Evolutionary conservation across 768 basidiomycete genomes (phyloP).

Genomic region (Tephrocybe sp.): DNA sequence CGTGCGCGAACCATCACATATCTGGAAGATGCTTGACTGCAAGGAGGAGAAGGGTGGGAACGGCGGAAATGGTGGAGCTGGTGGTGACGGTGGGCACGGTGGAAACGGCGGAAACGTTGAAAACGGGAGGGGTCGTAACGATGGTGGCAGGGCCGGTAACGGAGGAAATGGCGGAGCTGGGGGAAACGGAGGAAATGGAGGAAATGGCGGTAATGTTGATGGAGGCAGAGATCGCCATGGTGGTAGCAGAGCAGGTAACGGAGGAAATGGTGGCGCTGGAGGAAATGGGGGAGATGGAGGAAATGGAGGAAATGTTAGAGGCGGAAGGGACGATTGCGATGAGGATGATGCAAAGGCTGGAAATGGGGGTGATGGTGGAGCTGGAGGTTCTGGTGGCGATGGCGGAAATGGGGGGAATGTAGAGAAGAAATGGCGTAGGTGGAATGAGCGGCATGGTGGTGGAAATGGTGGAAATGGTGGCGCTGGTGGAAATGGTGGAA

Average conservation of each 20-base stretch:
- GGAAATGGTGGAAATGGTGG: not conserved
- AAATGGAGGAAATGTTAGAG: conserved; percentile 4
- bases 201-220: conserved; percentile 8
- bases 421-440: not conserved
- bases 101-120: conserved; percentile 10
- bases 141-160: conserved; percentile 12
- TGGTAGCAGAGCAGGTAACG: conserved; percentile 1
- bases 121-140: conserved; percentile 1
- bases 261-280: conserved; percentile 4
- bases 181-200: conserved; percentile 8
- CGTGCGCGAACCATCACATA: conserved; percentile 9
- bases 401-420: not conserved
- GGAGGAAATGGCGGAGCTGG: conserved; percentile 6
- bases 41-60: conserved; percentile 9
- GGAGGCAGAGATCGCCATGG: conserved; percentile 4
- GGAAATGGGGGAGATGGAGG: conserved; percentile 6
- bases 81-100: conserved; percentile 10
- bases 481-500: not conserved
- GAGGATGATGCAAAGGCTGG: conserved; percentile 1
- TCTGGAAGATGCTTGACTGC: conserved; percentile 15
- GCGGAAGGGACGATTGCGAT: conserved; percentile 1
- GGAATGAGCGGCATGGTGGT: not conserved
- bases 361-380: conserved; percentile 2
- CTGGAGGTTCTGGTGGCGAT: not conserved
- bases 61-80: conserved; percentile 7